These are phyloP conservation scores for Epichloe scottii DNA, from an alignment of 2,329 filamentous ascomycete species.

Conservation along the genomic window DNA sequence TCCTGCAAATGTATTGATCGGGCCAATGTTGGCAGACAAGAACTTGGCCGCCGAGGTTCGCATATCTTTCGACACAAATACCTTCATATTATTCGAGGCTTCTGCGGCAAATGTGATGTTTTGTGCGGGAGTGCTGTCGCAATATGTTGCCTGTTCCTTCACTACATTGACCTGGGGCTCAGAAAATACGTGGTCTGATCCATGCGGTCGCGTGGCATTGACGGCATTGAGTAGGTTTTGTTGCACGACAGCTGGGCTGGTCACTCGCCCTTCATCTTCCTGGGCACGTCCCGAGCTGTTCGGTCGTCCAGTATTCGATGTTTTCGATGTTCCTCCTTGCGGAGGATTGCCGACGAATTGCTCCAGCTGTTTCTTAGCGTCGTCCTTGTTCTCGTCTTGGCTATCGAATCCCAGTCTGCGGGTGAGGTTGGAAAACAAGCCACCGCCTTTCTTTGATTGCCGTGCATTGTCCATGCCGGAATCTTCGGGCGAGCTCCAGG, in stretches of 20 bases:
- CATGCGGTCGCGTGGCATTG: constrained; percentile 63
- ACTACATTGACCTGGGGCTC: constrained; percentile 60
- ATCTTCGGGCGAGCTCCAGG: constrained; percentile 56
- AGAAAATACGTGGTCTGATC: constrained; percentile 60
- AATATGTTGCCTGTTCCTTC: constrained; percentile 76
- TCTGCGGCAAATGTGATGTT: constrained; percentile 61
- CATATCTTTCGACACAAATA: constrained; percentile 54
- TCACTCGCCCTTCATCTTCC: constrained; percentile 40
- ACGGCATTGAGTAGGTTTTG: constrained; percentile 69
- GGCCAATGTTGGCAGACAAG: constrained; percentile 43
- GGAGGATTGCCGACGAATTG: constrained; percentile 29
- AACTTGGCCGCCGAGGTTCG: constrained; percentile 37
- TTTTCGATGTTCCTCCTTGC: constrained; percentile 6
- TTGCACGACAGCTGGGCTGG: constrained; percentile 47
- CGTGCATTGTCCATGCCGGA: constrained; percentile 20
- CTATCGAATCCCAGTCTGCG: constrained; percentile 56
- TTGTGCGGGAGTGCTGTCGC: constrained; percentile 62
- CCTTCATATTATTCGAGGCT: constrained; percentile 57
- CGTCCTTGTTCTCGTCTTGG: constrained; percentile 25
- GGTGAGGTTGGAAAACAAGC: constrained; percentile 56
- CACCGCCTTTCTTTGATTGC: constrained; percentile 31
- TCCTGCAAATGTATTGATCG: constrained; percentile 56
- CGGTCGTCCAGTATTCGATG: background rate
- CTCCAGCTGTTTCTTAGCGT: constrained; percentile 27
- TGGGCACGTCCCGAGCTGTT: constrained; percentile 7